Base-by-base conservation (phyloP, 2,329 filamentous ascomycete species). In the Aspergillus brasiliensis region DNA sequence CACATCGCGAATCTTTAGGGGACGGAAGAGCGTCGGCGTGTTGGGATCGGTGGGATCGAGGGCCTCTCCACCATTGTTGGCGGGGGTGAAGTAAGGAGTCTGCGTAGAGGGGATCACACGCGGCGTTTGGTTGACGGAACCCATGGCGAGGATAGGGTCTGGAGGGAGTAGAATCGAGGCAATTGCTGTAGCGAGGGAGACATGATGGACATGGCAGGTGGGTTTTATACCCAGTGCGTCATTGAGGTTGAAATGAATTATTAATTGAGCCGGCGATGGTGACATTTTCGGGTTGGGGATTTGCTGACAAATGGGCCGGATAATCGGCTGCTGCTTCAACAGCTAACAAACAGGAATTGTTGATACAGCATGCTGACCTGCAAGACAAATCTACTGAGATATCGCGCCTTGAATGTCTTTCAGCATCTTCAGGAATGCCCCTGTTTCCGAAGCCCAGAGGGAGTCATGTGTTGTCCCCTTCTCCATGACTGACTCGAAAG, bases 11-110 rank as follows among this genome's bases (percentile, higher is more conserved):
- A 87, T 74, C 68, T 80, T 82, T 53, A 86, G 71, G 3, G 84
- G 84, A 42, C 79, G 78, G 74, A 87, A 87, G 46, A 87, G 77
- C 61, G 85, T 86, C 3, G 84, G 84, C 0, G 71, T 75, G 27
- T 61, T 65, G 17, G 71, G 66, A 54, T 74, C 73, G 56, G 77
- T 53, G 7, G 73, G 71, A 51, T 74, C 66, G 11, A 76, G 59
- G 28, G 76, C 73, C 15, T 71, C 72, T n/a, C 73, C 74, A 6
- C 67, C 71, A 56, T 74, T 71, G 62, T 77, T 75, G 58, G 67
- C 64, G 15, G 75, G 74, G 3, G 74, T 75, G 61, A 72, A 78
- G 63, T 73, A 77, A 10, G 80, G 74, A 13, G 63, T 58, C 11
- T 54, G 21, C 6, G 51, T 3, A 7, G 65, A 57, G 4, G 38